Base-by-base conservation (phyloP, 73 alveolate genomes). In the Paramecium sonneborni region DNA sequence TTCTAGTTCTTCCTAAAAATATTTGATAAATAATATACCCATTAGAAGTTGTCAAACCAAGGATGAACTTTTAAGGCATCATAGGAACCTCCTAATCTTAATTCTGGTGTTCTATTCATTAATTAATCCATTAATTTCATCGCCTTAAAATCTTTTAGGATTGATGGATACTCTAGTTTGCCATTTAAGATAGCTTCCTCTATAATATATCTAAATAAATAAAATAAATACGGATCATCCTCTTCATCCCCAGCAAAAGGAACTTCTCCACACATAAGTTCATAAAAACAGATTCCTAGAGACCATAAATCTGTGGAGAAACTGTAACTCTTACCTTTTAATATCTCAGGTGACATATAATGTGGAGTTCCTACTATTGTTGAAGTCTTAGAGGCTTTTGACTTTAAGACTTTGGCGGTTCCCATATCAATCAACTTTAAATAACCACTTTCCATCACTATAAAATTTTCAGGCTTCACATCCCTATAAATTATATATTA, bases 201-300 rank as follows among this genome's bases (percentile, higher is more conserved):
- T 12, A 95, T 95, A 46, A 76, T 93, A 90, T 85, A 89, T 24
- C 95, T 93, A 68, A 30, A 62, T 62, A 12, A 62, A 3, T 26
- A 14, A 26, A 62, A 30, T 12, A 62, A 21, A 30, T 62, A 62
- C 84, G 84, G 84, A 12, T 62, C 84, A 14, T 95, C 97, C 82
- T 94, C 96, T 23, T 85, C 96, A 43, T 76, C 95, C 18, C 89
- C 97, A 8, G 91, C 96, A 85, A 92, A 95, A 72, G 97, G 97
- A n/a, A 95, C 97, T 41, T 85, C 97, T 23, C 97, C 97, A 69
- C 97, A 95, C 88, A 95, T 92, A 28, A 95, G 85, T 92, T 95
- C 97, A 84, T 88, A 95, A 88, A 95, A 92, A 28, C 95, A 92
- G n/a, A 92, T 62, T 38, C 94, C 95, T 44, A 92, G 52, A 38